A percentile compares a stretch with the other conserved stretches of the same genome.
phyloP scores from a whole-genome alignment of 768 basidiomycete genomes.

The Kwoniella bestiolae region DNA sequence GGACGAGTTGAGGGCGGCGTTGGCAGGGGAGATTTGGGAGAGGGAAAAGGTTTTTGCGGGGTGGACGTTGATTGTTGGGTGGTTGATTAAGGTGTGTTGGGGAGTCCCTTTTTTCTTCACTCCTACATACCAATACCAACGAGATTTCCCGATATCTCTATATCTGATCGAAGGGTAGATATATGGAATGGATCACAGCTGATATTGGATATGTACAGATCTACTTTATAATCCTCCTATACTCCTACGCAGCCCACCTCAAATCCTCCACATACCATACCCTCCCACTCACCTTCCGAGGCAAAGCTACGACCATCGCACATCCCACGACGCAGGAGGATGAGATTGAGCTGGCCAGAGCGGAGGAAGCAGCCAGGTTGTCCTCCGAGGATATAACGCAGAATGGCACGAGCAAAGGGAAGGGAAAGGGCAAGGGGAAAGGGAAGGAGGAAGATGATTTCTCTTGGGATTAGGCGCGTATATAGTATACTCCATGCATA shows the following conservation, averaged over 20 bases:
- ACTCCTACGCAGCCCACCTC: slow-evolving; percentile 91
- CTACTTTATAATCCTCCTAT: slow-evolving; percentile 86
- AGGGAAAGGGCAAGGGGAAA: slow-evolving; percentile 14
- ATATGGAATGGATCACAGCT: not conserved
- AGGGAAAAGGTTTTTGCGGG: slow-evolving; percentile 83
- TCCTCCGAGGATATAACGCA: slow-evolving; percentile 9
- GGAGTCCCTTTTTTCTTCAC: not conserved
- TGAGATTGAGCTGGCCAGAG: slow-evolving; percentile 31
- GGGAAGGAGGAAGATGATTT: slow-evolving; percentile 27
- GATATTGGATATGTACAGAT: slow-evolving; percentile 62
- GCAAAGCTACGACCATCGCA: slow-evolving; percentile 36
- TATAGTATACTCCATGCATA: not conserved
- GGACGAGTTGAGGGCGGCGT: slow-evolving; percentile 68
- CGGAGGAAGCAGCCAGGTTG: slow-evolving; percentile 18
- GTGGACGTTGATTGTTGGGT: slow-evolving; percentile 76
- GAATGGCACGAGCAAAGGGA: slow-evolving; percentile 9
- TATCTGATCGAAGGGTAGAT: not conserved
- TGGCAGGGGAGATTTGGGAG: slow-evolving; percentile 84
- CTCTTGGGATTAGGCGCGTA: slow-evolving; percentile 24
- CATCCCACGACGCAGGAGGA: slow-evolving; percentile 45
- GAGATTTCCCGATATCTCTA: not conserved
- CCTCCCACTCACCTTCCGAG: slow-evolving; percentile 63
- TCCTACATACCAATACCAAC: not conserved
- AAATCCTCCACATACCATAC: slow-evolving; percentile 87
- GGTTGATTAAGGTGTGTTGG: slow-evolving; percentile 78